Evolutionary conservation across 371 early-diverging fungal genomes (phyloP), one percentile per base, ranked within the genome.

Genomic region (Apophysomyces sp.): DNA sequence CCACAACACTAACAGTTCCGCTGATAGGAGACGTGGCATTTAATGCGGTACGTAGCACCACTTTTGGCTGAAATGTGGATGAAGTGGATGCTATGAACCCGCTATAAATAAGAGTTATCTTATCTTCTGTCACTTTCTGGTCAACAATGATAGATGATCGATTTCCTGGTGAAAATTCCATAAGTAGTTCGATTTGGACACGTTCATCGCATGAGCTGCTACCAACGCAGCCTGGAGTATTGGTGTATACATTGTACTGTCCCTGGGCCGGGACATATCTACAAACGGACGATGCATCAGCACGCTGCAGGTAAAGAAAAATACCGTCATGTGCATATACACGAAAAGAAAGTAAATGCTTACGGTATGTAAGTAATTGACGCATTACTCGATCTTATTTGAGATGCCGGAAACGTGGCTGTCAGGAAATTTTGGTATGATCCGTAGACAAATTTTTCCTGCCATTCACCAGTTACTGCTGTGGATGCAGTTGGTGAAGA

Each of bases 171-270:
- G 79, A 69, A n/a, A 80, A 60, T 18, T 62, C 65, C 21, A 87
- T 57, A 2, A 63, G 63, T 2, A 89, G 68, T 15, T 77, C 70
- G 9, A 83, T 80, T 29, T 78, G 72, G 0, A 77, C 74, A 24
- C 89, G 82, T 58, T 73, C 67, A 30, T 65, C 57, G 37, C 90
- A 90, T 5, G 77, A 71, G 58, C 81, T 81, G 26, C 81, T 80
- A 56, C 82, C 79, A 30, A 84, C 78, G 68, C 91, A 91, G 5
- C 87, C 88, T 13, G 91, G 91, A 2, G 90, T 86, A 40, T 72
- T 78, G 41, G 86, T 68, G 61, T 81, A 88, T 3, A 89, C 82
- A 30, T 82, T 66, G 53, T 91, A 91, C 30, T 78, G 73, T 6
- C 90, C 91, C 16, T 84, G 73, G 8, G 79, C 85, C 24, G 85